These are phyloP conservation scores for Coemansia sp. DNA, from an alignment of 192 early-diverging fungal species.

Conservation along the genomic window DNA sequence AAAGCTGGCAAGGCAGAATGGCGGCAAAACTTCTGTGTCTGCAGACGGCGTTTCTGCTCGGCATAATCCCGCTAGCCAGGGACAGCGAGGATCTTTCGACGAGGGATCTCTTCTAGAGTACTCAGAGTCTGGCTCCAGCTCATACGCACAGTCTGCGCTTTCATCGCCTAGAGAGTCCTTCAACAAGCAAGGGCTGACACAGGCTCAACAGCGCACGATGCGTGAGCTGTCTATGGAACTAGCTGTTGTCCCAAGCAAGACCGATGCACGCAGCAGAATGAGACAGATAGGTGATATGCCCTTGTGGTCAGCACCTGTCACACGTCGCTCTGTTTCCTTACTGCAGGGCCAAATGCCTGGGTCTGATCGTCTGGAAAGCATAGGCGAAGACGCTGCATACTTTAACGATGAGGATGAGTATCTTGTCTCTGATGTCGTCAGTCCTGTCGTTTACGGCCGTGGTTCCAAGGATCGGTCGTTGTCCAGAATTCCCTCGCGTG, in stretches of 20 bases:
- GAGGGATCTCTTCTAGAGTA: slow-evolving; percentile 30
- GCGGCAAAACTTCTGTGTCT: slow-evolving; percentile 16
- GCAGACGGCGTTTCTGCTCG: slow-evolving; percentile 19
- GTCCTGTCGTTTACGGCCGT: neutral
- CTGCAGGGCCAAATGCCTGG: slow-evolving; percentile 26
- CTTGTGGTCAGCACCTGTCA: slow-evolving; percentile 36
- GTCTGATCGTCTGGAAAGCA: slow-evolving; percentile 35
- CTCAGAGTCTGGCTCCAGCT: slow-evolving; percentile 23
- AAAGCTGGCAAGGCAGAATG: slow-evolving; percentile 25
- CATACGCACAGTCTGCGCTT: slow-evolving; percentile 20
- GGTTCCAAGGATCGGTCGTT: slow-evolving; percentile 14
- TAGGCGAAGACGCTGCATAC: slow-evolving; percentile 35
- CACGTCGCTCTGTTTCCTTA: slow-evolving; percentile 44
- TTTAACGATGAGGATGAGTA: slow-evolving; percentile 3
- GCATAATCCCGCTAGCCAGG: slow-evolving; percentile 7
- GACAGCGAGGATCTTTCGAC: slow-evolving; percentile 40
- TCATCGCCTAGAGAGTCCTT: slow-evolving; percentile 43
- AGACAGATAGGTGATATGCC: slow-evolving; percentile 28
- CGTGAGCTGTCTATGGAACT: slow-evolving; percentile 45
- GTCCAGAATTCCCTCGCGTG: neutral
- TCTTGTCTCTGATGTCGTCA: slow-evolving; percentile 1
- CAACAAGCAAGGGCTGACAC: slow-evolving; percentile 12
- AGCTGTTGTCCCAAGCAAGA: slow-evolving; percentile 5
- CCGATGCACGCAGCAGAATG: slow-evolving; percentile 22
- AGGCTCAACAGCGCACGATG: slow-evolving; percentile 23